phyloP scores from a whole-genome alignment of 176 grass and related monocot genomes.

The Lolium perenne region DNA sequence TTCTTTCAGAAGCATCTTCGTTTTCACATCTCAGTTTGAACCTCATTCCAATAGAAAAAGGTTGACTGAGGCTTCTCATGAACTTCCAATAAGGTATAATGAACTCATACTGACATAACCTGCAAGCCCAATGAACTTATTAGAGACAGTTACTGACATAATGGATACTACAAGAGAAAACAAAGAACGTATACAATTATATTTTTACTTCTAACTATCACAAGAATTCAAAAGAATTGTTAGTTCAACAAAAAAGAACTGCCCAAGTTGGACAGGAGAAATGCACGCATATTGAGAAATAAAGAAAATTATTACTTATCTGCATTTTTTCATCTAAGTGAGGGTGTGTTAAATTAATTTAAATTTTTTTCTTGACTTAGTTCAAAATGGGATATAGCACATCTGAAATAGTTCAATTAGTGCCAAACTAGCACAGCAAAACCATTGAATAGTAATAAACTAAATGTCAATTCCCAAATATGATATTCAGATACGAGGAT shows the following conservation, averaged over 20 bases:
- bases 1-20: conserved; percentile 80
- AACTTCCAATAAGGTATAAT: conserved; percentile 92
- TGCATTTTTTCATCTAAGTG: background rate
- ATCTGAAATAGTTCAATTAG: background rate
- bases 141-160: conserved; percentile 24
- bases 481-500: background rate
- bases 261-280: conserved; percentile 18
- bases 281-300: conserved; percentile 2
- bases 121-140: conserved; percentile 47
- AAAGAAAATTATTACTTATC: background rate
- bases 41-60: conserved; percentile 72
- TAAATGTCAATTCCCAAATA: conserved; percentile 14
- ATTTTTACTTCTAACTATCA: background rate
- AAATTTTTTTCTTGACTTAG: background rate
- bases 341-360: no score
- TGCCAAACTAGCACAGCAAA: background rate
- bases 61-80: conserved; percentile 64
- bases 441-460: background rate
- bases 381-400: conserved; percentile 10
- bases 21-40: conserved; percentile 81
- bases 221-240: background rate
- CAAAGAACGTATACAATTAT: background rate
- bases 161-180: conserved; percentile 14
- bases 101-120: conserved; percentile 72
- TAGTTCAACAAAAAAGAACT: background rate